Evolutionary conservation across 2,329 filamentous ascomycete genomes (phyloP).

Genomic region (Tothia fuscella): DNA sequence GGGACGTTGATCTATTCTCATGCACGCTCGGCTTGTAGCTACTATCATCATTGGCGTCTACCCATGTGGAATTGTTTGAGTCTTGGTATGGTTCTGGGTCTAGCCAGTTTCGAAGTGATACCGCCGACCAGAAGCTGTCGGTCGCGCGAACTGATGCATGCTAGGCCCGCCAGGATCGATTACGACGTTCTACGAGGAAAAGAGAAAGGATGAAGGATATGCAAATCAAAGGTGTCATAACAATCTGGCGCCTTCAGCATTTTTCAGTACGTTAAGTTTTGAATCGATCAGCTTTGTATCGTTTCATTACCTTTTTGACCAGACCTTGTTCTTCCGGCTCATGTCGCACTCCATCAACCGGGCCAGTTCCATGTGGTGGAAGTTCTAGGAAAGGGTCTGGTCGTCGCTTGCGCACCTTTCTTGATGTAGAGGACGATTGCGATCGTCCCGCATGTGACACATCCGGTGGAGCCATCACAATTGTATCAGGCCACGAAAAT

Average conservation of each 20-base stretch:
- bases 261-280: no score
- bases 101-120: constrained; percentile 21
- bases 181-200: constrained; percentile 47
- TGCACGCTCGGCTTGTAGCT: constrained; percentile 13
- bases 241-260: constrained; percentile 24
- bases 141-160: constrained; percentile 18
- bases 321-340: background rate
- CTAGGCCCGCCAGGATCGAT: constrained; percentile 36
- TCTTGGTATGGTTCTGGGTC: constrained; percentile 34
- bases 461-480: no score
- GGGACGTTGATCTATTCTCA: constrained; percentile 1
- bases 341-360: background rate
- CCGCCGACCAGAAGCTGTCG: constrained; percentile 27
- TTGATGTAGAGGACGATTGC: background rate
- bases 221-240: constrained; percentile 53
- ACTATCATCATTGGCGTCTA: constrained; percentile 14
- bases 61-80: constrained; percentile 19
- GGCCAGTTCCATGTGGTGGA: constrained; percentile 1
- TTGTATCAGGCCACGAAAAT: no score
- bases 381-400: constrained; percentile 12
- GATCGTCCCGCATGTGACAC: no score
- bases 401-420: constrained; percentile 6
- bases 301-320: background rate
- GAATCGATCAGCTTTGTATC: background rate
- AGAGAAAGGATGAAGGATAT: constrained; percentile 55